phyloP scores from a whole-genome alignment of 805 yeast species.

The Ogataea philodendri region DNA sequence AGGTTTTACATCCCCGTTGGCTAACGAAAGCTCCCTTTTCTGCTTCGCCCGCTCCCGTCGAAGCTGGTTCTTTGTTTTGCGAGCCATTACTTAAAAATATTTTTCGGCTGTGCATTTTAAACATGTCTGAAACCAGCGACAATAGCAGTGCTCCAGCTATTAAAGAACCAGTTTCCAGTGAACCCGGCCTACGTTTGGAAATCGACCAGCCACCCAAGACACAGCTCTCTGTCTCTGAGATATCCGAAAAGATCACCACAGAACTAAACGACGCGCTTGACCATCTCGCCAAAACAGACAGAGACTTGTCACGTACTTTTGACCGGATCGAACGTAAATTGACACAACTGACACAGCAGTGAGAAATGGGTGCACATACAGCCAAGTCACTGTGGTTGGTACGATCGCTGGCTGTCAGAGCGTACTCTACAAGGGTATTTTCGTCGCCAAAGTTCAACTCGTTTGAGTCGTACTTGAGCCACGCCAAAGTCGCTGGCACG shows the following conservation, averaged over 20 bases:
- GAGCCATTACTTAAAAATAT: conserved; percentile 17
- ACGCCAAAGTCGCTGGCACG: conserved; percentile 35
- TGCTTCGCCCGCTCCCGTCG: conserved; percentile 49
- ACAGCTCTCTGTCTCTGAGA: conserved; percentile 25
- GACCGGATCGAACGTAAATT: conserved; percentile 20
- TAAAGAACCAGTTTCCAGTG: conserved; percentile 8
- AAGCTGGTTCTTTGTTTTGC: conserved; percentile 52
- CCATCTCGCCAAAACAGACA: conserved; percentile 25
- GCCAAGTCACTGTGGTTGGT: not conserved
- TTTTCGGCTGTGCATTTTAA: conserved; percentile 6
- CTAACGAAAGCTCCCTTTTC: conserved; percentile 5
- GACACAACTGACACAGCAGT: conserved; percentile 2
- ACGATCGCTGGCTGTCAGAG: not conserved
- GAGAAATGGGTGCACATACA: not conserved
- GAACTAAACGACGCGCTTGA: conserved; percentile 22
- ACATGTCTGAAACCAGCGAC: conserved; percentile 8
- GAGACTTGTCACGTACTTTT: conserved; percentile 21
- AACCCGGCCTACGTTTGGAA: conserved; percentile 7
- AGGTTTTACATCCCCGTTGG: not conserved
- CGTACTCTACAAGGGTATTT: not conserved
- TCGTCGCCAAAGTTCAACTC: conserved; percentile 2
- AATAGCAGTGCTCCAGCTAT: conserved; percentile 4
- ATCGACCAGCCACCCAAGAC: conserved; percentile 1
- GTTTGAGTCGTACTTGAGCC: conserved; percentile 33
- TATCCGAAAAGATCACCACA: conserved; percentile 23